A percentile compares a stretch with the other conserved stretches of the same genome.
These are phyloP conservation scores for Coelastrella sp. DNA, from an alignment of 139 green algal species.

Conservation along the genomic window DNA sequence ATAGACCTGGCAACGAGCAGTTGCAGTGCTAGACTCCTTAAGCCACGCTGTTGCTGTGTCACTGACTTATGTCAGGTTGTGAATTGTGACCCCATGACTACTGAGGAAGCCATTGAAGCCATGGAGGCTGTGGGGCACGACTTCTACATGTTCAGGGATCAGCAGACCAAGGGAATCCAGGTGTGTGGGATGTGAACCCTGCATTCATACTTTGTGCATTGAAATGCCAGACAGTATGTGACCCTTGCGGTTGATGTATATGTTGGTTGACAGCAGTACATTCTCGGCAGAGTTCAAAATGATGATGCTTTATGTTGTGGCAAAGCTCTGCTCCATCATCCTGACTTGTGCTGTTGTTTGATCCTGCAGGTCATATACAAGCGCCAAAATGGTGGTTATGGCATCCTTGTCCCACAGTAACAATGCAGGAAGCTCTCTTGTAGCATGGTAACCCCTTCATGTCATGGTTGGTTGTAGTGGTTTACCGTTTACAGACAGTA, in stretches of 20 bases:
- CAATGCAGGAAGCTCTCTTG: background rate
- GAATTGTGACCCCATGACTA: constrained; percentile 61
- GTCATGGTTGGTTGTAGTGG: too few relatives aligned
- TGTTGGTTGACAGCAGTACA: too few relatives aligned
- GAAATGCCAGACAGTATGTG: background rate
- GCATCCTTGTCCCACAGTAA: constrained; percentile 71
- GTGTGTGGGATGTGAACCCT: background rate
- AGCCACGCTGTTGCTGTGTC: background rate
- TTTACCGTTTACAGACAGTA: too few relatives aligned
- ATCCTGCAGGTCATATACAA: constrained; percentile 72
- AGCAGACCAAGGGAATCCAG: constrained; percentile 55
- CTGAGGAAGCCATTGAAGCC: constrained; percentile 72
- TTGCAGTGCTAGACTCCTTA: background rate
- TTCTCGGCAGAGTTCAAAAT: too few relatives aligned
- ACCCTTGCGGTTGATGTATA: too few relatives aligned
- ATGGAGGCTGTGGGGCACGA: constrained; percentile 71
- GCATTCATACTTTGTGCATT: background rate
- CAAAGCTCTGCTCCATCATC: too few relatives aligned
- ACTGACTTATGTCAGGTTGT: constrained; percentile 57
- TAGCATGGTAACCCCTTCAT: background rate
- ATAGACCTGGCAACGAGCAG: too few relatives aligned
- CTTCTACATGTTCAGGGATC: constrained; percentile 74
- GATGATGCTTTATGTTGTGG: too few relatives aligned
- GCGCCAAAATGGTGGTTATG: constrained; percentile 71
- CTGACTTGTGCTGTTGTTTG: background rate